phyloP scores from a whole-genome alignment of 2,329 filamentous ascomycete species.

The Ophiostoma quercus region DNA sequence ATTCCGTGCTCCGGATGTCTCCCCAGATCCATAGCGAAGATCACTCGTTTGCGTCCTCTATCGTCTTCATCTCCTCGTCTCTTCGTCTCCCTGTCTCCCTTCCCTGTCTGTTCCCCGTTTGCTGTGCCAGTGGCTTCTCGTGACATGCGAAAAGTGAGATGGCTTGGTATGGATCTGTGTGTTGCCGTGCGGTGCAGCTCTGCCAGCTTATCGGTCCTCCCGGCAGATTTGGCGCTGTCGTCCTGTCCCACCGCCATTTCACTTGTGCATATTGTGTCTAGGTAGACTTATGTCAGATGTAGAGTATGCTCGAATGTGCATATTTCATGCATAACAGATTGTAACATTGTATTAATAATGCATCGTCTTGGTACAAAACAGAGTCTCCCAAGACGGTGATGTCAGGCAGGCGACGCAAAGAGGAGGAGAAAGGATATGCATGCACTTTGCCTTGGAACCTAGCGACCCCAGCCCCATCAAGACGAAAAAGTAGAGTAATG shows the following conservation, averaged over 20 bases:
- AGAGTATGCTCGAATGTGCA: neutral
- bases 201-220: neutral
- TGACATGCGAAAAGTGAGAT: neutral
- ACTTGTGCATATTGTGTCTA: neutral
- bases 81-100: too few species aligned
- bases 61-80: neutral
- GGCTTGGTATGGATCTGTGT: conserved; percentile 6
- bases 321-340: neutral
- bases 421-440: conserved; percentile 2
- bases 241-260: conserved; percentile 8
- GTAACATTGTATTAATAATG: neutral
- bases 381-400: neutral
- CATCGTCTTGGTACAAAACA: neutral
- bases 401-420: neutral
- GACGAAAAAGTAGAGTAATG: neutral
- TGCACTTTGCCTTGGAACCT: conserved; percentile 3
- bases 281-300: neutral
- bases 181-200: conserved; percentile 4
- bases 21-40: conserved; percentile 8
- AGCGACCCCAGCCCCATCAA: neutral
- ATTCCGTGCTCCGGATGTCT: conserved; percentile 4
- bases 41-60: neutral
- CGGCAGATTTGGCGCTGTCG: neutral
- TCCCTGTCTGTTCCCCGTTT: neutral
- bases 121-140: neutral